Evolutionary conservation across 2,329 filamentous ascomycete genomes (phyloP).

Genomic region (Trichophyton mentagrophytes): DNA sequence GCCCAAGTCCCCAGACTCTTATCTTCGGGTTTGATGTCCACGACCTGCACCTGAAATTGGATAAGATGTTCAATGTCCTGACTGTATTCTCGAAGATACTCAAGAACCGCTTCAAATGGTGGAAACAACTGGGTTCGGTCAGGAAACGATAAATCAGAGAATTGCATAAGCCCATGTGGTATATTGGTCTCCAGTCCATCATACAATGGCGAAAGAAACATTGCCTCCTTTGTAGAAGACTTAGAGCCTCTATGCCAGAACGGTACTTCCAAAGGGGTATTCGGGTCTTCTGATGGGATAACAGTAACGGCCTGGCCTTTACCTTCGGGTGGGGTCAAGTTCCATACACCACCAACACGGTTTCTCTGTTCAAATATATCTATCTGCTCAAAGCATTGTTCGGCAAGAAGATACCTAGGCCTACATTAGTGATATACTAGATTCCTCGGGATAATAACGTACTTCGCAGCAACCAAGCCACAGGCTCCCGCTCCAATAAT

Average conservation of each 20-base stretch:
- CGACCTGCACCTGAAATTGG: conserved; percentile 56
- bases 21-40: conserved; percentile 40
- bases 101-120: conserved; percentile 53
- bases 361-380: conserved; percentile 71
- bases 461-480: conserved; percentile 65
- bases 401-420: conserved; percentile 55
- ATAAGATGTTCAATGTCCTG: conserved; percentile 55
- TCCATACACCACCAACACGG: conserved; percentile 73
- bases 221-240: conserved; percentile 29
- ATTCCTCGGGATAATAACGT: conserved; percentile 7
- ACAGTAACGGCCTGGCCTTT: conserved; percentile 30
- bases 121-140: conserved; percentile 60
- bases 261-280: conserved; percentile 51
- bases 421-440: not conserved
- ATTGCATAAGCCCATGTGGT: conserved; percentile 67
- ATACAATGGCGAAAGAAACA: conserved; percentile 77
- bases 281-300: conserved; percentile 56
- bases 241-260: conserved; percentile 32
- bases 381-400: conserved; percentile 56
- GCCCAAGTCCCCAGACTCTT: conserved; percentile 42
- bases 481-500: conserved; percentile 73
- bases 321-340: conserved; percentile 49
- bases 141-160: conserved; percentile 56
- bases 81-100: conserved; percentile 63
- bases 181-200: conserved; percentile 77